Conservation (phyloP, 1,284 basidiomycete species). For the Mycosarcoma mackinlayi region DNA sequence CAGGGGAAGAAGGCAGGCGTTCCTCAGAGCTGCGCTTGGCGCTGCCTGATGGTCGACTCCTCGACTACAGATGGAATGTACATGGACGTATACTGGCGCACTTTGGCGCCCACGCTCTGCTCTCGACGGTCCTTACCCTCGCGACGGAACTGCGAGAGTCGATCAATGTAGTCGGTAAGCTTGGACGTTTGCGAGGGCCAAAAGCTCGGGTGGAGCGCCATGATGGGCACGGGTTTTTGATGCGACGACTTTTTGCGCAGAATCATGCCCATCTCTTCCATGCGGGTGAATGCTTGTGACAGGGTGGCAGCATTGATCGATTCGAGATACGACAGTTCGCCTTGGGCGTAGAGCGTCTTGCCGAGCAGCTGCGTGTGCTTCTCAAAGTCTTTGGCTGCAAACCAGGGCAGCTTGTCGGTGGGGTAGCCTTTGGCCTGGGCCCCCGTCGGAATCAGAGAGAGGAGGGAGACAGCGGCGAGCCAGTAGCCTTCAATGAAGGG, state of each 20-base stretch:
- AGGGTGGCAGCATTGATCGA: constrained; percentile 61
- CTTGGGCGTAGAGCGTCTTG: constrained; percentile 68
- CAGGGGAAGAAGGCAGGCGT: not conserved
- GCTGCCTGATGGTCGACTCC: constrained; percentile 31
- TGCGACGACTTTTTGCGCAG: constrained; percentile 53
- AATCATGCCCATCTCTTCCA: constrained; percentile 62
- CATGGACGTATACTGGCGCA: constrained; percentile 40
- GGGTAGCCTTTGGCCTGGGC: constrained; percentile 31
- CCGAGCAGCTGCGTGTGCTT: constrained; percentile 67
- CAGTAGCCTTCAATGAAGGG: constrained; percentile 67
- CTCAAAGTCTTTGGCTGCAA: constrained; percentile 66
- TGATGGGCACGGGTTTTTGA: constrained; percentile 64
- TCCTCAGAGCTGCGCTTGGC: constrained; percentile 33
- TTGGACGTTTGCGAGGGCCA: constrained; percentile 54
- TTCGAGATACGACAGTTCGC: constrained; percentile 68
- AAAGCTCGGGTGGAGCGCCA: constrained; percentile 66
- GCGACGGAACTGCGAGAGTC: constrained; percentile 64
- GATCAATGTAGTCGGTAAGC: constrained; percentile 64
- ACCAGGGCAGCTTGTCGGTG: constrained; percentile 61
- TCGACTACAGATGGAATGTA: constrained; percentile 35
- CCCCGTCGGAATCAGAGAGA: constrained; percentile 60
- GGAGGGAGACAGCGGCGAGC: constrained; percentile 68
- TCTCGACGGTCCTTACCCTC: constrained; percentile 67
- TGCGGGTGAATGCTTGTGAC: constrained; percentile 55
- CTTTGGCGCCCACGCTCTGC: constrained; percentile 41